Evolutionary conservation across 495 filamentous ascomycete species (phyloP).

Genomic region (Wilcoxina mikolae): DNA sequence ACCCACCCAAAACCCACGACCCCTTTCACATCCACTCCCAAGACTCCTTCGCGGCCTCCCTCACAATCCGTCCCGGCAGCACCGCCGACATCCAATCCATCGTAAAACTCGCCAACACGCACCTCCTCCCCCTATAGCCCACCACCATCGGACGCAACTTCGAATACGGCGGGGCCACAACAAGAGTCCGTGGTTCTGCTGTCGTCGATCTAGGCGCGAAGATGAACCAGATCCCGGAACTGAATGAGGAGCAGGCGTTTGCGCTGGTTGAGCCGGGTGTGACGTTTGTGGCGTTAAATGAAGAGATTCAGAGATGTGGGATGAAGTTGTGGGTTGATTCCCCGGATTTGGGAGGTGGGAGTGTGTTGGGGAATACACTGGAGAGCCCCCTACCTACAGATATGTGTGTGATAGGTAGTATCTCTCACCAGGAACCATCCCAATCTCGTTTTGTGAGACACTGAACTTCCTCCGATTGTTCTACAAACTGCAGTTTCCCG

Average conservation of each 20-base stretch:
- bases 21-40: constrained; percentile 34
- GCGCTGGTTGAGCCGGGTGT: constrained; percentile 47
- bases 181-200: constrained; percentile 39
- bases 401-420: too few species aligned
- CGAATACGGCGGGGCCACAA: constrained; percentile 45
- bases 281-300: constrained; percentile 40
- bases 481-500: too few species aligned
- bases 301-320: constrained; percentile 35
- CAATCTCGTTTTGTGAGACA: too few species aligned
- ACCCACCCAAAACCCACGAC: constrained; percentile 35
- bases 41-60: constrained; percentile 33
- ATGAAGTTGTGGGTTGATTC: constrained; percentile 39
- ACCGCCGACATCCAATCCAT: constrained; percentile 37
- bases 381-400: too few species aligned
- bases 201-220: constrained; percentile 40
- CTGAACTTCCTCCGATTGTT: too few species aligned
- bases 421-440: too few species aligned
- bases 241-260: constrained; percentile 39
- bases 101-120: constrained; percentile 36
- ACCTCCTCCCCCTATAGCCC: constrained; percentile 39
- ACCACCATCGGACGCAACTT: constrained; percentile 41
- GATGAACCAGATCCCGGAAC: constrained; percentile 43
- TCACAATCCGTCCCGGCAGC: constrained; percentile 32
- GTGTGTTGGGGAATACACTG: constrained; percentile 41
- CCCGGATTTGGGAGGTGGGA: constrained; percentile 45